phyloP scores from a whole-genome alignment of 23 red algal genomes.

The Gracilaria domingensis region DNA sequence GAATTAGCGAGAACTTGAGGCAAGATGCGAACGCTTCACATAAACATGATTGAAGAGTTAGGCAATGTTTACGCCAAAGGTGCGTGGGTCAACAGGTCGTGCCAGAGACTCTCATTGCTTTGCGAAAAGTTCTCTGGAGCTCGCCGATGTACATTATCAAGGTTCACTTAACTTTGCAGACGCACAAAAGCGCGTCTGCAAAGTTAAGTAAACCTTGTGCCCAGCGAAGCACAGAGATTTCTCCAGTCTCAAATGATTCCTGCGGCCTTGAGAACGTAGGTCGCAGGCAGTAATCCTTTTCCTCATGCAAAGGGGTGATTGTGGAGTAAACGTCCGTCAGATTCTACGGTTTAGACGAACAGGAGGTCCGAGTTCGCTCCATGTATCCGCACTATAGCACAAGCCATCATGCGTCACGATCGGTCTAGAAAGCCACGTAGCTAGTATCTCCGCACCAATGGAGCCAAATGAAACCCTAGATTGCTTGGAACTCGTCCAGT shows the following conservation, averaged over 20 bases:
- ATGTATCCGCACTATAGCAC: background rate
- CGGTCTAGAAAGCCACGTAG: background rate
- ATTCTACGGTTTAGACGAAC: background rate
- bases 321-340: conserved; percentile 14
- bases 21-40: no score
- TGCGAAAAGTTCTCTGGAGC: no score
- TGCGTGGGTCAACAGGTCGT: no score
- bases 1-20: no score
- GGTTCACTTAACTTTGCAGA: background rate
- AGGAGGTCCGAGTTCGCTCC: background rate
- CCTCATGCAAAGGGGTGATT: conserved; percentile 15
- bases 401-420: background rate
- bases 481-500: conserved; percentile 21
- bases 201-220: background rate
- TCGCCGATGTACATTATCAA: background rate
- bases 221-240: conserved; percentile 1
- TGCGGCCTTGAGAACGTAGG: background rate
- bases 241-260: conserved; percentile 33
- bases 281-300: background rate
- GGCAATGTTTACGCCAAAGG: no score
- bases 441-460: conserved; percentile 8
- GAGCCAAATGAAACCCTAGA: background rate
- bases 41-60: no score
- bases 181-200: background rate
- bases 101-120: no score